Base-by-base conservation (phyloP, 2,329 filamentous ascomycete genomes). In the Paecilomyces niveus region DNA sequence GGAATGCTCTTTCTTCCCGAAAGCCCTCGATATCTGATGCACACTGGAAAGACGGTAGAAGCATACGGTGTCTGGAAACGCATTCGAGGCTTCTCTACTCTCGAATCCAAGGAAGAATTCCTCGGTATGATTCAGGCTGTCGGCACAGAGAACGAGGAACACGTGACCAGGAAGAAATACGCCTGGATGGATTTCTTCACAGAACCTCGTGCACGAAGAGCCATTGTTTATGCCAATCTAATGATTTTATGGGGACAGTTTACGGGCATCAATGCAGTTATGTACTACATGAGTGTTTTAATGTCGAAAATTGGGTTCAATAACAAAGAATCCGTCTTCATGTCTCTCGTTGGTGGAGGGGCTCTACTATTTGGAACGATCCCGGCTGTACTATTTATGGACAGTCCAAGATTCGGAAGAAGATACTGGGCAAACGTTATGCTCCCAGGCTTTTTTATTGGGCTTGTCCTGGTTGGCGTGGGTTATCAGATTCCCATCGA, bases 161-260 rank as follows among this genome's bases (percentile, higher is more conserved):
- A 81, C 59, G 74, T 78, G 7, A 75, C 77, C 56, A 83, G 83
- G 64, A 79, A 79, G 58, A 80, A 80, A 29, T 88, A 83, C 72
- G 83, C 86, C 0, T 90, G 87, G 86, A 78, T 89, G 76, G 87
- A 90, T 68, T 88, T 90, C 74, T 83, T 90, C 74, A 89, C 86
- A 18, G 82, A 85, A 49, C 84, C 85, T 6, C 83, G 88, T 33
- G 84, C 84, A n/a, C 83, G 86, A 22, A 80, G 86, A 9, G 84
- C 86, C 1, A 77, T 89, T 51, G 71, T 89, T 59, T 88, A 88
- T 66, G 85, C 85, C 66, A 88, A 87, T 66, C 81, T 85, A 45
- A 89, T 89, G 85, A 84, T 89, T 58, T 79, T 88, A 60, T 77
- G 89, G 0, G 88, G 88, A 0, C 88, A 90, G 65, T 79, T 89